Base-by-base conservation (phyloP, 2,329 filamentous ascomycete genomes). In the Diaporthe helianthi region DNA sequence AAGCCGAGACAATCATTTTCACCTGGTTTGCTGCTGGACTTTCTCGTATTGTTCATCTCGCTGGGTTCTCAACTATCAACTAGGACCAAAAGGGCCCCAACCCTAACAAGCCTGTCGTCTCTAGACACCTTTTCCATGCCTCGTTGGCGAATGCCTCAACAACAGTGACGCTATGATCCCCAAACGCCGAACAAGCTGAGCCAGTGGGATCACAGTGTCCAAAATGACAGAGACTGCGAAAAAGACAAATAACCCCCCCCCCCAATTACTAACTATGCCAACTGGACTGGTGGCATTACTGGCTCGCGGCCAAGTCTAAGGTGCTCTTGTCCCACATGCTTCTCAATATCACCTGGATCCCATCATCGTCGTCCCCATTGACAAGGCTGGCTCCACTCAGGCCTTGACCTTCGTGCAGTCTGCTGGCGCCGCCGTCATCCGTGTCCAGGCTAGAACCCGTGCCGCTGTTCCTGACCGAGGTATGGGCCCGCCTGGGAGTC, bases 301-400 rank as follows among this genome's bases (percentile, higher is more conserved):
- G 82, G 74, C 87, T 89, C 33, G 84, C 84, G 73, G 86, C 85
- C 69, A 89, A 78, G 74, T 89, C 86, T 76, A 83, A 80, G 29
- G 63, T 52, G 60, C 82, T 86, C 81, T 87, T 89, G 54, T 90
- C 87, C 88, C 88, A 90, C 60, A 90, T 77, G 71, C 85, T 86
- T 67, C 87, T 81, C 65, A 90, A 78, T 52, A 89, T 74, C 5
- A 84, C 80, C 1, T 83, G 79, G 1, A 86, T 84, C 12, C 82
- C 83, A 61, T 86, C 84, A 60, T 86, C 84, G 31, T 85, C 85
- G 26, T 83, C 81, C 3, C 78, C 80, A n/a, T 84, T 84, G 0
- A 83, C 81, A 2, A 84, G 77, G 67, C 84, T 87, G 12, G 83
- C 80, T 2, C 84, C 86, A 68, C 86, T 87, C 1, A 86, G 77